Percentiles rank a stretch among this genome's conserved stretches.
phyloP scores from a whole-genome alignment of 1,284 basidiomycete genomes.

The Ganoderma lucidum region DNA sequence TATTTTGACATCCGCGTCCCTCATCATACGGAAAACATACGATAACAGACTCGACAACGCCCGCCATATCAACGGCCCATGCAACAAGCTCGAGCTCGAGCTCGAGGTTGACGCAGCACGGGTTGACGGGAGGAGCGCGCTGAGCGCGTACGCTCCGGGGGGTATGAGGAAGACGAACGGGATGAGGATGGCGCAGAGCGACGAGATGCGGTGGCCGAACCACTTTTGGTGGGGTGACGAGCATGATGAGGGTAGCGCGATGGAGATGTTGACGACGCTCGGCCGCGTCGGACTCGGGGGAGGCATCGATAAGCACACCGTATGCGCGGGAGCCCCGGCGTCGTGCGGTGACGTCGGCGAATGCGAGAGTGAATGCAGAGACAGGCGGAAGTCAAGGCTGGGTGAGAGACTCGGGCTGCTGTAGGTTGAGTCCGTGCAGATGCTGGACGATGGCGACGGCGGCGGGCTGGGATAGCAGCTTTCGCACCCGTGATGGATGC shows the following conservation, averaged over 20 bases:
- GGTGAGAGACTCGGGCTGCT: neutral
- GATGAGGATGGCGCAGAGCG: neutral
- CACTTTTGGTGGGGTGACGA: neutral
- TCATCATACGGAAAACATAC: neutral
- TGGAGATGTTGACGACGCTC: constrained; percentile 9
- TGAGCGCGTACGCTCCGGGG: neutral
- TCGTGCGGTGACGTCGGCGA: neutral
- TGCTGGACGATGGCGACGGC: neutral
- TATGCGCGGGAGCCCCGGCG: neutral
- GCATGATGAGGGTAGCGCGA: neutral
- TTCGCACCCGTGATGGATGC: neutral
- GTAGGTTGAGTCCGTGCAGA: neutral
- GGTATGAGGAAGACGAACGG: constrained; percentile 3
- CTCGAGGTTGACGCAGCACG: neutral
- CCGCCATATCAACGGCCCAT: constrained; percentile 2
- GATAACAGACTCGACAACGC: neutral
- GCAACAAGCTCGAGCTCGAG: neutral
- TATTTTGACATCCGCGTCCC: constrained; percentile 6
- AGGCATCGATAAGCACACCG: neutral
- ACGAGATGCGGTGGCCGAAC: neutral
- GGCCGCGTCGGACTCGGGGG: neutral
- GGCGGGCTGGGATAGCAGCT: neutral
- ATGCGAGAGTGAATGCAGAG: neutral
- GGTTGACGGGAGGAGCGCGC: neutral
- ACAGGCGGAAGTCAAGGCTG: neutral